Conservation (phyloP, 441 rosid species). For the Adansonia grandidieri region DNA sequence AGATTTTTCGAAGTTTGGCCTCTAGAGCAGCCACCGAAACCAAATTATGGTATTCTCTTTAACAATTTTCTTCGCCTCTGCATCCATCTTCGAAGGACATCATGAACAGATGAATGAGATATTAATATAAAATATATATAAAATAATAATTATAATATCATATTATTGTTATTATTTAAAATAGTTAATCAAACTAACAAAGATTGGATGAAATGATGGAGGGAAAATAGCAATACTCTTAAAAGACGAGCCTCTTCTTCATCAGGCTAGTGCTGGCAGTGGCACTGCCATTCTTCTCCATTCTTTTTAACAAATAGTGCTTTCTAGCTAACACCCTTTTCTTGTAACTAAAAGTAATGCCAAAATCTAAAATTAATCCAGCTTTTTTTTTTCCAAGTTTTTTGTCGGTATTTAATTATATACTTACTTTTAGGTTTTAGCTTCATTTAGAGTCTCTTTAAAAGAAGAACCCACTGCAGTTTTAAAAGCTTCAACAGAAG, state of each 20-base stretch:
- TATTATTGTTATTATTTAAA: too few relatives aligned
- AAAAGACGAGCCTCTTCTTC: background rate
- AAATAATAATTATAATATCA: too few relatives aligned
- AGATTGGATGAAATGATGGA: too few relatives aligned
- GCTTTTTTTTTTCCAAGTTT: background rate
- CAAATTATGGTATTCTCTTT: too few relatives aligned
- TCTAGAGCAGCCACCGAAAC: too few relatives aligned
- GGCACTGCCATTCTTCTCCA: background rate
- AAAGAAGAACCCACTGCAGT: slow-evolving; percentile 17
- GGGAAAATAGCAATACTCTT: background rate
- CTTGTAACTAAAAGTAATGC: background rate
- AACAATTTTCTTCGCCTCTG: too few relatives aligned
- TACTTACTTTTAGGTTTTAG: background rate
- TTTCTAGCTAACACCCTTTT: background rate
- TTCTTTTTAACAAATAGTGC: background rate
- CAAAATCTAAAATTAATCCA: background rate
- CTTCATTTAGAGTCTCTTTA: slow-evolving; percentile 4
- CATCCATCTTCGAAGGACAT: too few relatives aligned
- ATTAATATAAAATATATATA: too few relatives aligned
- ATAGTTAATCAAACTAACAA: too few relatives aligned
- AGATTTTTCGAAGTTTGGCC: too few relatives aligned
- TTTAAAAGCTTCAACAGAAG: background rate
- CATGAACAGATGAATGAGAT: too few relatives aligned
- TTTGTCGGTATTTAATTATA: background rate
- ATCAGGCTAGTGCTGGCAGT: background rate